Evolutionary conservation across 2,329 filamentous ascomycete genomes (phyloP), one percentile per base, ranked within the genome.

Genomic region (Colletotrichum gigasporum): DNA sequence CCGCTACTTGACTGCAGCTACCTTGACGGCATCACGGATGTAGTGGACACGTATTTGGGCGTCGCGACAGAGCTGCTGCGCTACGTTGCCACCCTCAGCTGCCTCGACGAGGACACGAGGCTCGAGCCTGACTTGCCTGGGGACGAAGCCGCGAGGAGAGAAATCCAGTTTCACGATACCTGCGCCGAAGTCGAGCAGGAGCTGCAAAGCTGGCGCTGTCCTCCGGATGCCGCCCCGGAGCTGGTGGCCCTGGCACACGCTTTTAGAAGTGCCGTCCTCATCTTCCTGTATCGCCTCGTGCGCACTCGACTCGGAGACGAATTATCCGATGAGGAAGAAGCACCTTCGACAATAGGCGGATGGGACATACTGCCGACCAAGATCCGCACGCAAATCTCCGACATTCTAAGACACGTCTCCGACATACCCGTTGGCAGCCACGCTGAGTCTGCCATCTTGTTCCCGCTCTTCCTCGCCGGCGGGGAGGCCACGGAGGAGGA

Each of bases 21-120:
- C 26, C 16, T 68, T 10, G 51, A 61, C 18, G 66, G 54, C 8
- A 68, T 68, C 41, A 61, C 54, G 5, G 64, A 68, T 7, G 66
- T 67, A 4, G 60, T 68, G 1, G 66, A 68, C 39, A 65, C 59
- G 7, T 68, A 68, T 24, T 3, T 68, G 7, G 66, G 66, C 5
- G 66, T 68, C 4, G 66, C 64, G 12, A 67, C 60, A 4, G 64
- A 41, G 5, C 45, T 68, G 1, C 35, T 68, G 20, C 55, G 45
- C 16, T 59, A 67, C 1, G 62, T 61, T 12, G 50, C 54, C 5
- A 55, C 41, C 2, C 39, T 65, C 28, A 48, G 62, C 7, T 39
- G 14, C 9, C 42, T 65, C 4, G 56, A 65, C 14, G 62, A 65
- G 11, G 56, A 62, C 18, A 65, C 62, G 9, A 51, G 10, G 12